Conservation (phyloP, 2,329 filamentous ascomycete species). For the Aureobasidium subglaciale region DNA sequence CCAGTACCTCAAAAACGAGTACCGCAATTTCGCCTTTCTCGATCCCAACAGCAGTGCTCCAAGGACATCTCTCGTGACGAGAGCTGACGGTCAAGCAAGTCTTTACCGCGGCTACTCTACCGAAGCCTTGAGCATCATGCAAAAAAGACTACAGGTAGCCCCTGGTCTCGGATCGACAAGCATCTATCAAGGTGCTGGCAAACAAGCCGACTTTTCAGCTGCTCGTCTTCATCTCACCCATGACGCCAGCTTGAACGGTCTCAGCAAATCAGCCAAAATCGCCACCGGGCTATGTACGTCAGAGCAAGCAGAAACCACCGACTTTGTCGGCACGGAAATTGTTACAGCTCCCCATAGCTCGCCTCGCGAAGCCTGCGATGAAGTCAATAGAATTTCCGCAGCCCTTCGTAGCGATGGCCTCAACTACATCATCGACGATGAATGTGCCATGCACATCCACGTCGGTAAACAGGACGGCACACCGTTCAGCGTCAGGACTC, state of each 20-base stretch:
- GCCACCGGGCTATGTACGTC: background rate
- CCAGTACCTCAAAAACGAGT: background rate
- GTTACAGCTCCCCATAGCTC: slow-evolving; percentile 3
- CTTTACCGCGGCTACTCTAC: background rate
- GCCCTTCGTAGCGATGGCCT: background rate
- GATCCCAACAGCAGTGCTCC: background rate
- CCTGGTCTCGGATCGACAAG: background rate
- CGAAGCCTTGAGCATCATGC: background rate
- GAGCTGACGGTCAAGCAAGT: background rate
- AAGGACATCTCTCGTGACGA: background rate
- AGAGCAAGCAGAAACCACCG: background rate
- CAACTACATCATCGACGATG: slow-evolving; percentile 13
- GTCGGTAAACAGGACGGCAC: slow-evolving; percentile 18
- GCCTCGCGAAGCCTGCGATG: background rate
- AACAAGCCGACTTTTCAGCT: background rate
- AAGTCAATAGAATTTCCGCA: background rate
- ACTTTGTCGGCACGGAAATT: slow-evolving; percentile 4
- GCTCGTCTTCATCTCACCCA: background rate
- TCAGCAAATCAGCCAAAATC: background rate
- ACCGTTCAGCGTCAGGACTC: slow-evolving; percentile 16
- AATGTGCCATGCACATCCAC: slow-evolving; percentile 23
- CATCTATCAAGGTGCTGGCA: background rate
- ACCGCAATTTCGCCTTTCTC: background rate
- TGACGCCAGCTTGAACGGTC: slow-evolving; percentile 3
- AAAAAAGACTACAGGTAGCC: background rate